Evolutionary conservation across 1,284 basidiomycete species (phyloP), one percentile per base, ranked within the genome.

Genomic region (Neolentinus lepideus): DNA sequence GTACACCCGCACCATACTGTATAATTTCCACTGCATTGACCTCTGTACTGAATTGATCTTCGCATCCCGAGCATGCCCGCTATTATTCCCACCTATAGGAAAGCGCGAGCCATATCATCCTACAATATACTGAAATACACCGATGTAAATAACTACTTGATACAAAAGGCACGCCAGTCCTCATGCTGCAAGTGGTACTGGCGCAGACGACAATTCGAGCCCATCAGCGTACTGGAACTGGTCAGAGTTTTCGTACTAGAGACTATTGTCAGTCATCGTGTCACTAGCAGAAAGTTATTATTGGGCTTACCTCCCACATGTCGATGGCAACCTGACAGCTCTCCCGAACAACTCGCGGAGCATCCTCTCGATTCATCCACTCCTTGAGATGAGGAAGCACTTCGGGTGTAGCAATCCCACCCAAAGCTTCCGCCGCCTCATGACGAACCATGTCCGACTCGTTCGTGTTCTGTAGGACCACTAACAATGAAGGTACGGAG

Each of bases 361-460:
- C 85, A 61, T 92, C 88, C 54, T 80, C 74, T 59, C 86, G 79
- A 27, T 74, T 72, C 71, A 92, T 87, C 88, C 94, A 98, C 66
- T 94, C 89, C 61, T 87, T 84, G 27, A 99, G 76, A 59, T 94
- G 81, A 1, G 88, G 86, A 24, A 98, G 76, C 6, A 98, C 94
- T 56, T 90, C 94, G 1, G 94, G 92, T 2, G 92, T 94, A 1
- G 90, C 94, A 54, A 99, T 98, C 2, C 95, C 94, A 21, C 97
- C 97, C 0, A 99, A 81, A 2, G 97, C 97, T 71, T 99, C 97
- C 4, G 97, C 97, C 21, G 96, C 97, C 72, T 99, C 97, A 66
- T 99, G 97, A 24, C 97, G 84, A 3, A 99, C 97, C 97, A 99
- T 99, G 57, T 97, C 94, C 51, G 90, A 89, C 71, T 99, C 97